These are phyloP conservation scores for Oxyria digyna DNA, from an alignment of 148 eudicot genomes.

Conservation along the genomic window DNA sequence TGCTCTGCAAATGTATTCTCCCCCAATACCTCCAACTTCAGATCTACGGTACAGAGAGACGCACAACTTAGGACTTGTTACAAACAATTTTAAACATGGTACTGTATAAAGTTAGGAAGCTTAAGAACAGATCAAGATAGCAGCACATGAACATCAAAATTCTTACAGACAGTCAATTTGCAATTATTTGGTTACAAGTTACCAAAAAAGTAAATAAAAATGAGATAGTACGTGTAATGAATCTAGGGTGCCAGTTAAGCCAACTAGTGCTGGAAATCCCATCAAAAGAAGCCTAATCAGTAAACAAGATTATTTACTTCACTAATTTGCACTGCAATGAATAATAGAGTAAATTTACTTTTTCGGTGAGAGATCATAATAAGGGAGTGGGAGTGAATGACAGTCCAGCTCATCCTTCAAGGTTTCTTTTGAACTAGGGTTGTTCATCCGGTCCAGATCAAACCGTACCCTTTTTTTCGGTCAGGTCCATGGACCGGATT, in stretches of 20 bases:
- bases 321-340: background rate
- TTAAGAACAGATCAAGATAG: background rate
- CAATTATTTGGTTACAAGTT: background rate
- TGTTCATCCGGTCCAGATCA: too few relatives aligned
- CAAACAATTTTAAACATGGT: background rate
- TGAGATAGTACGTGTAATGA: background rate
- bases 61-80: background rate
- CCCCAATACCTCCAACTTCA: background rate
- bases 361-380: background rate
- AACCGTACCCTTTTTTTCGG: too few relatives aligned
- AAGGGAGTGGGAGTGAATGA: background rate
- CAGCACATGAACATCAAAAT: background rate
- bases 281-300: background rate
- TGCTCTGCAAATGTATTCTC: constrained; percentile 6
- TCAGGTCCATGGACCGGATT: too few relatives aligned
- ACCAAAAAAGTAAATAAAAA: background rate
- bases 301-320: background rate
- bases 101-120: background rate
- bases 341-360: background rate
- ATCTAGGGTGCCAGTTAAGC: background rate
- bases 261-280: background rate
- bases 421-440: background rate
- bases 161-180: background rate
- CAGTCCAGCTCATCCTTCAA: background rate
- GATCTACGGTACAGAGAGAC: constrained; percentile 1